Conservation (phyloP, 2,329 filamentous ascomycete genomes). For the Fusarium oligoseptatum region DNA sequence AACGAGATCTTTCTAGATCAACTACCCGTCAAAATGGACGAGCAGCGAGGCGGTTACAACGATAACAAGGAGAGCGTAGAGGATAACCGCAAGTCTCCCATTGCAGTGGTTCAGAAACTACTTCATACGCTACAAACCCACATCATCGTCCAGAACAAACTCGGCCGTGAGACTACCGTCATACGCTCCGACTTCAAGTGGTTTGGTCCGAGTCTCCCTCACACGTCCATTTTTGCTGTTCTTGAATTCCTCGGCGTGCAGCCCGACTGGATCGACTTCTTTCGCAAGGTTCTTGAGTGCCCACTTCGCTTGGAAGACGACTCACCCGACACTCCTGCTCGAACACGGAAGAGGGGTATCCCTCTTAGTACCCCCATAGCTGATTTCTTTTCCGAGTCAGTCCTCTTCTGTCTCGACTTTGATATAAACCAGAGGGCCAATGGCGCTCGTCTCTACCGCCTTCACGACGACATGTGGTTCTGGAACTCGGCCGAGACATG, state of each 20-base stretch:
- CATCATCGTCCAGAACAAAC: slow-evolving; percentile 56
- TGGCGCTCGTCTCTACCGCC: background rate
- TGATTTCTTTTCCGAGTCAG: background rate
- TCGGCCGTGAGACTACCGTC: slow-evolving; percentile 59
- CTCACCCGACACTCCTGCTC: background rate
- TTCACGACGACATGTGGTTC: background rate
- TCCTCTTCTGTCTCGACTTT: background rate
- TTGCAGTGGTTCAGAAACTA: background rate
- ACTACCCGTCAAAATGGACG: background rate
- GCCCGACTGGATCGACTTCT: background rate
- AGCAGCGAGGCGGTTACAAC: background rate
- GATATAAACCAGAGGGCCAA: background rate
- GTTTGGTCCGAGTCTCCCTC: slow-evolving; percentile 59
- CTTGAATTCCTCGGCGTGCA: slow-evolving; percentile 55
- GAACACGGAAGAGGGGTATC: background rate
- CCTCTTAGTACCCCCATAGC: background rate
- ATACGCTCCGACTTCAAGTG: slow-evolving; percentile 59
- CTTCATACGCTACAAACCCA: slow-evolving; percentile 37
- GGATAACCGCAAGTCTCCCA: background rate
- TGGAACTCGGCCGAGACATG: background rate
- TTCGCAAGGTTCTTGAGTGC: background rate
- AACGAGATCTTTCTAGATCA: background rate
- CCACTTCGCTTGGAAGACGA: background rate
- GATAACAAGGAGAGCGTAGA: background rate
- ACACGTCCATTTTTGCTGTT: slow-evolving; percentile 67